Percentiles rank a stretch among this genome's conserved stretches.
These are phyloP conservation scores for Acacia acuminata DNA, from an alignment of 306 rosid species.

Conservation along the genomic window DNA sequence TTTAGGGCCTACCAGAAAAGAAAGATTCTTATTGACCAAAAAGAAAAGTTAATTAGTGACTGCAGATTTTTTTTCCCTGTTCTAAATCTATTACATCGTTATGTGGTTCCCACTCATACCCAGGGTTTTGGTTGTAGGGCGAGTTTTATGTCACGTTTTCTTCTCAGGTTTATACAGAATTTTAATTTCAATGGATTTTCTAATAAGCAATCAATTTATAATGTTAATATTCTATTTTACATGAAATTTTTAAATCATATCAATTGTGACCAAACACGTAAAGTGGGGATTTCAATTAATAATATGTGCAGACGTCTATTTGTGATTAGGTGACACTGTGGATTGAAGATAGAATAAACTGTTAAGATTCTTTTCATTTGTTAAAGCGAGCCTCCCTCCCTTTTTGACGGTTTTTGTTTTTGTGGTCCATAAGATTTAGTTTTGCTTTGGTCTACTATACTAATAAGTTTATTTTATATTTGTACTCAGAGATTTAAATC, in stretches of 20 bases:
- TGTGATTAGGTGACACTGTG: background rate
- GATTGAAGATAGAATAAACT: background rate
- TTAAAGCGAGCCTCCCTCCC: background rate
- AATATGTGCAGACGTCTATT: background rate
- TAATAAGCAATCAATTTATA: background rate
- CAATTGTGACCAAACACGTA: background rate
- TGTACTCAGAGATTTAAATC: background rate
- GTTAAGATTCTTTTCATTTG: background rate
- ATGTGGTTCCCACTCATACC: background rate
- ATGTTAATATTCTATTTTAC: background rate
- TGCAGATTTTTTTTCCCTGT: background rate
- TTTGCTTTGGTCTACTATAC: background rate
- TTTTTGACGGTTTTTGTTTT: background rate
- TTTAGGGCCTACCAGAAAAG: background rate
- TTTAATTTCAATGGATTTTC: background rate
- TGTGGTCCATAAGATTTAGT: background rate
- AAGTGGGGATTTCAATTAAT: background rate
- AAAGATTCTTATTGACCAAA: background rate
- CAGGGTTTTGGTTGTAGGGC: background rate
- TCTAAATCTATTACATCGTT: background rate
- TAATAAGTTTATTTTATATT: background rate
- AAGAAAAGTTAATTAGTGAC: conserved; percentile 7
- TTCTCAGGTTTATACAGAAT: background rate
- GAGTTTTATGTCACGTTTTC: background rate
- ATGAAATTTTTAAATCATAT: background rate